These are phyloP conservation scores for Kuraishia cidri DNA, from an alignment of 805 yeast species.

Conservation along the genomic window DNA sequence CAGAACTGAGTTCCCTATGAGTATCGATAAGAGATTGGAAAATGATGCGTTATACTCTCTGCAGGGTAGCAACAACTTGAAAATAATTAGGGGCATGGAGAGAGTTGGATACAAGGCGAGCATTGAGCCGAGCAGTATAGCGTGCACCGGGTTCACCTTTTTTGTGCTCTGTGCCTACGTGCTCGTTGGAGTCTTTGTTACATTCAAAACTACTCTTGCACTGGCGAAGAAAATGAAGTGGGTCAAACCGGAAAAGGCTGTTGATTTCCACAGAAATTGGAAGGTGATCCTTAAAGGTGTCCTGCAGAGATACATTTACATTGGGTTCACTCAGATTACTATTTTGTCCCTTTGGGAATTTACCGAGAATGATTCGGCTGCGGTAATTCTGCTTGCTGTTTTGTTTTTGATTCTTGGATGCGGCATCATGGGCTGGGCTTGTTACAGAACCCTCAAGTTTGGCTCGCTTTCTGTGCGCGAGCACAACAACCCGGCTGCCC, in stretches of 20 bases:
- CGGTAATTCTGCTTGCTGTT: conserved; percentile 75
- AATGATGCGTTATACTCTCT: conserved; percentile 22
- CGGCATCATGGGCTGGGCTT: conserved; percentile 55
- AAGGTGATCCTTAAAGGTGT: conserved; percentile 64
- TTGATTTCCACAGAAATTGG: conserved; percentile 48
- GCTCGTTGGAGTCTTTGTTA: conserved; percentile 50
- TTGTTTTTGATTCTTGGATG: conserved; percentile 56
- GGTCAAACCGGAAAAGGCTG: conserved; percentile 36
- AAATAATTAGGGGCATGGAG: conserved; percentile 79
- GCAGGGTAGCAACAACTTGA: conserved; percentile 46
- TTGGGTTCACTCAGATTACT: conserved; percentile 78
- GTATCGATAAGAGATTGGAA: conserved; percentile 2
- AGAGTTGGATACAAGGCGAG: conserved; percentile 70
- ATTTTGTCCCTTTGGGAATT: conserved; percentile 86
- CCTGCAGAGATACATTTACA: conserved; percentile 65
- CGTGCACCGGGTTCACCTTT: conserved; percentile 80
- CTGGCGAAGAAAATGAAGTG: conserved; percentile 38
- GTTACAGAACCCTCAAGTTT: conserved; percentile 51
- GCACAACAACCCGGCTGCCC: conserved; percentile 78
- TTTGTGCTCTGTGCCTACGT: conserved; percentile 73
- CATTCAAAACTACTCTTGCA: conserved; percentile 41
- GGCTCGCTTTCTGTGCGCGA: conserved; percentile 53
- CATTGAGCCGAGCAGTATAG: conserved; percentile 80
- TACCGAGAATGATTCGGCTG: conserved; percentile 73
- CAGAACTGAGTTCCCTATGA: not conserved